phyloP scores from a whole-genome alignment of 1,139 yeast species.

The Suhomyces taliae region DNA sequence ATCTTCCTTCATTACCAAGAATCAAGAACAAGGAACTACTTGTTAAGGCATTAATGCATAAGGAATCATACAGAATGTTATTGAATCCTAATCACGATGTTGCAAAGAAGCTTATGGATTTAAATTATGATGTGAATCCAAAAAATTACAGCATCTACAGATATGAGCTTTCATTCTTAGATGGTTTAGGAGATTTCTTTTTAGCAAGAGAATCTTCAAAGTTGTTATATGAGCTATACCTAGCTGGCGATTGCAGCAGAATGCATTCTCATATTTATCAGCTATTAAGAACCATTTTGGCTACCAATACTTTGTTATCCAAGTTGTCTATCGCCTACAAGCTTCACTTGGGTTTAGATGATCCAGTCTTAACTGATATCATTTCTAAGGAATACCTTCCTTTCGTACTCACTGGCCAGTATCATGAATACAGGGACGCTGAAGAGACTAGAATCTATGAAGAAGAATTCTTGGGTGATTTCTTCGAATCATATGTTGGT shows the following conservation, averaged over 20 bases:
- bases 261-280: slow-evolving; percentile 30
- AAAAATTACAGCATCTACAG: slow-evolving; percentile 26
- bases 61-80: slow-evolving; percentile 39
- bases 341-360: slow-evolving; percentile 37
- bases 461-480: slow-evolving; percentile 47
- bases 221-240: slow-evolving; percentile 32
- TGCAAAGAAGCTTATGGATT: slow-evolving; percentile 21
- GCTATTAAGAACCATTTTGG: slow-evolving; percentile 35
- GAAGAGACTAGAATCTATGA: slow-evolving; percentile 33
- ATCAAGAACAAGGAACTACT: slow-evolving; percentile 32
- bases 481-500: slow-evolving; percentile 48
- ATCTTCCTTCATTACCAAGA: slow-evolving; percentile 38
- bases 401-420: slow-evolving; percentile 12
- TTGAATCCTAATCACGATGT: slow-evolving; percentile 32
- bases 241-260: slow-evolving; percentile 15
- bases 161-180: slow-evolving; percentile 43
- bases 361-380: slow-evolving; percentile 20
- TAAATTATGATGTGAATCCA: slow-evolving; percentile 19
- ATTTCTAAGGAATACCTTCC: slow-evolving; percentile 16
- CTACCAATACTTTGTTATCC: slow-evolving; percentile 43
- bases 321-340: slow-evolving; percentile 40
- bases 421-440: slow-evolving; percentile 15
- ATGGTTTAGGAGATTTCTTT: slow-evolving; percentile 47
- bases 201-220: slow-evolving; percentile 42
- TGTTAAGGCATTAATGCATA: slow-evolving; percentile 42